Evolutionary conservation across 192 early-diverging fungal genomes (phyloP).

Genomic region (Linnemannia zychae): DNA sequence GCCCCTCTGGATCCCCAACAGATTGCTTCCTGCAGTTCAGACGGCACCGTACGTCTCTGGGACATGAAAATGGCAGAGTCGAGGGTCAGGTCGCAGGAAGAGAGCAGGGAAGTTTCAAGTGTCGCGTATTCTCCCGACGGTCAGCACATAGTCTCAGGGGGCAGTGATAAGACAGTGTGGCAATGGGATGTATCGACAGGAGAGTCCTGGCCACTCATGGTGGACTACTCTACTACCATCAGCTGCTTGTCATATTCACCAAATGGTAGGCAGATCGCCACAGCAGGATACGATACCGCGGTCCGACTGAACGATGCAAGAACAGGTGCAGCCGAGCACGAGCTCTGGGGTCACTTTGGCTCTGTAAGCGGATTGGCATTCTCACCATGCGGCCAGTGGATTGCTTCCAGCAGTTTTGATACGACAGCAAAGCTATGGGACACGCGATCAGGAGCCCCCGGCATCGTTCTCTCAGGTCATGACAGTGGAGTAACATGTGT

Average conservation of each 20-base stretch:
- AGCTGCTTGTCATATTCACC: neutral
- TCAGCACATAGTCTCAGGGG: neutral
- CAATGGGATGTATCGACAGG: neutral
- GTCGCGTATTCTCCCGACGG: neutral
- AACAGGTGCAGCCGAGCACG: too few species aligned
- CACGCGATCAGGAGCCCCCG: neutral
- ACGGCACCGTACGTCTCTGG: neutral
- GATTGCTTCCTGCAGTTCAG: neutral
- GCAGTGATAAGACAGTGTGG: neutral
- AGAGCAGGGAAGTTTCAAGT: neutral
- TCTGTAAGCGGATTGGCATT: neutral
- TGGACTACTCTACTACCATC: neutral
- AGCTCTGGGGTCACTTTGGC: neutral
- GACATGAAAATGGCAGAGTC: neutral
- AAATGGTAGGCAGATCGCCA: neutral
- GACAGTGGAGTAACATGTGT: neutral
- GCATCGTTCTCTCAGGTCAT: neutral
- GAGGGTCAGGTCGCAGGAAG: neutral
- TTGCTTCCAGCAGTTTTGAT: neutral
- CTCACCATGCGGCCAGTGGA: neutral
- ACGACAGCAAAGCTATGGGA: slow-evolving; percentile 3
- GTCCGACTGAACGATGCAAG: neutral
- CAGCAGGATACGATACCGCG: neutral
- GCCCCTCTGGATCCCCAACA: neutral
- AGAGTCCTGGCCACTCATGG: neutral